A percentile compares a stretch with the other conserved stretches of the same genome.
Evolutionary conservation across 768 basidiomycete species (phyloP).

Genomic region (Neoboletus subvelutipes): DNA sequence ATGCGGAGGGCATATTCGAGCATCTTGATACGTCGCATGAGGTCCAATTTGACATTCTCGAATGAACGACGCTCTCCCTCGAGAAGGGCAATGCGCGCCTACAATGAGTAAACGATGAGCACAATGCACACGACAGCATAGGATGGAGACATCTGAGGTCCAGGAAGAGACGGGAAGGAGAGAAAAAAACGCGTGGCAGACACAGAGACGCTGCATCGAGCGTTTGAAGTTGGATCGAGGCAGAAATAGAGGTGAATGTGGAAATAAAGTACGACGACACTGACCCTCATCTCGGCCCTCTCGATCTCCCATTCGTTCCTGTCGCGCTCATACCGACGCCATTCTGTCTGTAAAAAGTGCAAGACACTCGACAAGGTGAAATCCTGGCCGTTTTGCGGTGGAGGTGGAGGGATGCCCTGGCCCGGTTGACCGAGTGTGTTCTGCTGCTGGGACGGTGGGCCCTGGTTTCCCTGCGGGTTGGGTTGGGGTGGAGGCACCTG

Average conservation of each 20-base stretch:
- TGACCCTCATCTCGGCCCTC: slow-evolving; percentile 96
- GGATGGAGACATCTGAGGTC: not conserved
- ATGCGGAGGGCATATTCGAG: slow-evolving; percentile 95
- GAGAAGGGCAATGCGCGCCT: slow-evolving; percentile 96
- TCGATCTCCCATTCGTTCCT: slow-evolving; percentile 99
- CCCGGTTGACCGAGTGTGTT: slow-evolving; percentile 53
- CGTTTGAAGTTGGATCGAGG: not conserved
- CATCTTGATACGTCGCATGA: slow-evolving; percentile 98
- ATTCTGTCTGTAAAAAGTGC: slow-evolving; percentile 97
- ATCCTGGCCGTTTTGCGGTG: slow-evolving; percentile 86
- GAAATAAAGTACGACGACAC: slow-evolving; percentile 34
- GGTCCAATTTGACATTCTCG: slow-evolving; percentile 94
- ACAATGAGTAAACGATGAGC: slow-evolving; percentile 18
- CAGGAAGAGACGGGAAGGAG: not conserved
- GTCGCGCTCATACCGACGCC: slow-evolving; percentile 96
- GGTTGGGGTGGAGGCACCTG: slow-evolving; percentile 59
- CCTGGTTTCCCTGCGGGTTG: slow-evolving; percentile 36
- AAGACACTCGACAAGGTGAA: slow-evolving; percentile 92
- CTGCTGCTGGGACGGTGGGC: slow-evolving; percentile 54
- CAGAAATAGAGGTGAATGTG: not conserved
- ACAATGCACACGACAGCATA: not conserved
- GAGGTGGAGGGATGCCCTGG: slow-evolving; percentile 65
- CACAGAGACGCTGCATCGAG: not conserved
- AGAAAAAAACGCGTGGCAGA: not conserved
- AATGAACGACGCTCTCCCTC: slow-evolving; percentile 97